These are phyloP conservation scores for Trichophyton mentagrophytes DNA, from an alignment of 2,329 filamentous ascomycete species.

Conservation along the genomic window DNA sequence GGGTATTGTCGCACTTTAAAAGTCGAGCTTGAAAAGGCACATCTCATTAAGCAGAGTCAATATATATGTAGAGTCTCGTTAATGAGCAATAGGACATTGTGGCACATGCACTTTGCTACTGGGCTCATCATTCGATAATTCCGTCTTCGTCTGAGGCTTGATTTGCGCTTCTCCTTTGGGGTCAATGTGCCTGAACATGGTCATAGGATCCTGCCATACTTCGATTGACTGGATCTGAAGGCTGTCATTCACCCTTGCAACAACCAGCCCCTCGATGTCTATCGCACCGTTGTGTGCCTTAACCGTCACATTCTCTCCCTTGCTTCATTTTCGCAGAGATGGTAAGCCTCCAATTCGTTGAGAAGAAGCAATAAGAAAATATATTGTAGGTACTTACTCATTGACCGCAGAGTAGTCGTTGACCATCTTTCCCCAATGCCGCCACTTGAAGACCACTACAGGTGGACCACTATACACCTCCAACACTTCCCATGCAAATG, in stretches of 20 bases:
- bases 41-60: no score
- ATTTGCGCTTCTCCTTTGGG: slow-evolving; percentile 26
- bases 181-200: slow-evolving; percentile 55
- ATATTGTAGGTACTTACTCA: slow-evolving; percentile 35
- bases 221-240: slow-evolving; percentile 47
- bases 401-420: slow-evolving; percentile 54
- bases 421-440: slow-evolving; percentile 56
- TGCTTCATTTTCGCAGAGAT: slow-evolving; percentile 27
- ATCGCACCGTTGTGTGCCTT: slow-evolving; percentile 50
- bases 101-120: background rate
- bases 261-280: slow-evolving; percentile 51
- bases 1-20: no score
- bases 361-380: no score
- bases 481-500: slow-evolving; percentile 57
- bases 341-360: background rate
- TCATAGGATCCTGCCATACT: slow-evolving; percentile 53
- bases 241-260: slow-evolving; percentile 49
- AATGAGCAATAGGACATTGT: background rate
- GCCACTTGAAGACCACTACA: slow-evolving; percentile 50
- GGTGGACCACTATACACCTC: slow-evolving; percentile 56
- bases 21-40: no score
- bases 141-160: background rate
- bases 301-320: slow-evolving; percentile 49
- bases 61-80: no score
- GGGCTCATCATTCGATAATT: background rate